Conservation (phyloP, 495 filamentous ascomycete species). For the Trichoderma orchidacearum region DNA sequence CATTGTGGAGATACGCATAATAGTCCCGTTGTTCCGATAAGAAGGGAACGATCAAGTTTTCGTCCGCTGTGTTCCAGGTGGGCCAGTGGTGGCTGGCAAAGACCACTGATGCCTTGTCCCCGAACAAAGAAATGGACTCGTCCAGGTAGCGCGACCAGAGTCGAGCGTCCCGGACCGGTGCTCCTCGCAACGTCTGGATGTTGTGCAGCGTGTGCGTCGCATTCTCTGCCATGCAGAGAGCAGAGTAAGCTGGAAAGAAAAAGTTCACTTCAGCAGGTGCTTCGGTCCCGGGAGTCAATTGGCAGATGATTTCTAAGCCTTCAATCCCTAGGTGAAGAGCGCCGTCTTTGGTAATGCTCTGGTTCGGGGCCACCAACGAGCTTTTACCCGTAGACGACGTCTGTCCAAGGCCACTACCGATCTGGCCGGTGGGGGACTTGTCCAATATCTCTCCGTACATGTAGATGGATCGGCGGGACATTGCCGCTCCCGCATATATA, state of each 20-base stretch:
- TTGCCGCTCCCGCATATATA: conserved; percentile 6
- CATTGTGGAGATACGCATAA: conserved; percentile 22
- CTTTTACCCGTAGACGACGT: not conserved
- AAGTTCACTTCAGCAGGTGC: conserved; percentile 9
- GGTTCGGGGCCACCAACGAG: conserved; percentile 3
- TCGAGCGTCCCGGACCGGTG: conserved; percentile 6
- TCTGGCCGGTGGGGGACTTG: not conserved
- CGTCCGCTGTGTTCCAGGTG: not conserved
- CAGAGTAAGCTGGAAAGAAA: conserved; percentile 4
- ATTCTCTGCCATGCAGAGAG: conserved; percentile 7
- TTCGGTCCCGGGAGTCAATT: conserved; percentile 5
- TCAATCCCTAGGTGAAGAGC: not conserved
- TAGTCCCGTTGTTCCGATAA: conserved; percentile 17
- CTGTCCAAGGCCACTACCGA: not conserved
- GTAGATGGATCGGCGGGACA: conserved; percentile 5
- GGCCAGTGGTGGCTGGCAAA: conserved; percentile 6
- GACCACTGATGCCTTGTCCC: not conserved
- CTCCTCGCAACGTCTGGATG: conserved; percentile 7
- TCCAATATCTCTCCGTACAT: conserved; percentile 4
- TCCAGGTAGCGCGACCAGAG: conserved; percentile 8
- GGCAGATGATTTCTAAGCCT: conserved; percentile 5
- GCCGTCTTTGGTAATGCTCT: conserved; percentile 3
- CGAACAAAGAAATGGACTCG: conserved; percentile 6
- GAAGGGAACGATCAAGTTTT: conserved; percentile 6
- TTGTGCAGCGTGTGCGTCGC: conserved; percentile 8